Evolutionary conservation across 2,329 filamentous ascomycete genomes (phyloP), one percentile per base, ranked within the genome.

Genomic region (Bipolaris oryzae): DNA sequence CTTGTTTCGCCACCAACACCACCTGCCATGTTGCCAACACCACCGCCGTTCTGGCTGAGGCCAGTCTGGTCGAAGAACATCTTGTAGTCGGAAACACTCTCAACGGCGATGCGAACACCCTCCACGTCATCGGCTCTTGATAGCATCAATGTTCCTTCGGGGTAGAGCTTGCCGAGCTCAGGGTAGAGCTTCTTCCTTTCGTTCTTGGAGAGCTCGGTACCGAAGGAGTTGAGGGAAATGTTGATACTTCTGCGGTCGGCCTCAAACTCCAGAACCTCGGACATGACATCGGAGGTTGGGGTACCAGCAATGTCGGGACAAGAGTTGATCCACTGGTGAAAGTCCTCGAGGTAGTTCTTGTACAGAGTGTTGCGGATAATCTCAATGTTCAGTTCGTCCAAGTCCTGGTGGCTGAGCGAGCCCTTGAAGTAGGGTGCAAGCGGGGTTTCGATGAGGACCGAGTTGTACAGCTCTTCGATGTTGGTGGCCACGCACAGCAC

Each of bases 271-370:
- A 99, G 82, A 49, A 97, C 91, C 79, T 98, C 94, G 7, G 89
- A 88, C 95, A 99, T 99, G 75, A 97, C 88, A 70, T 96, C 92
- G 41, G 92, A 84, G 0, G 95, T 99, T 0, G 95, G 92, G 6
- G 93, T 96, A 35, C 92, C 91, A 35, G 85, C 84, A 79, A 98
- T 89, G 39, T 96, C 94, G 0, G 92, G 83, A 72, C 96, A 86
- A 9, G 88, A 90, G 79, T 94, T 96, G 78, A 98, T 90, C 76
- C 97, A 99, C 64, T 90, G 85, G 81, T 98, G 87, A 77, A 99
- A 99, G 76, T 98, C 95, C 76, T 99, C 95, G 7, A 99, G 85
- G 76, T 99, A 99, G 82, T 98, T 98, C 85, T 99, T 99, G 84
- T 98, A 99, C 34, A 99, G 83, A 0, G 93, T 99, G 79, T 99